These are phyloP conservation scores for Mycena vulgaris DNA, from an alignment of 768 basidiomycete species.

Conservation along the genomic window DNA sequence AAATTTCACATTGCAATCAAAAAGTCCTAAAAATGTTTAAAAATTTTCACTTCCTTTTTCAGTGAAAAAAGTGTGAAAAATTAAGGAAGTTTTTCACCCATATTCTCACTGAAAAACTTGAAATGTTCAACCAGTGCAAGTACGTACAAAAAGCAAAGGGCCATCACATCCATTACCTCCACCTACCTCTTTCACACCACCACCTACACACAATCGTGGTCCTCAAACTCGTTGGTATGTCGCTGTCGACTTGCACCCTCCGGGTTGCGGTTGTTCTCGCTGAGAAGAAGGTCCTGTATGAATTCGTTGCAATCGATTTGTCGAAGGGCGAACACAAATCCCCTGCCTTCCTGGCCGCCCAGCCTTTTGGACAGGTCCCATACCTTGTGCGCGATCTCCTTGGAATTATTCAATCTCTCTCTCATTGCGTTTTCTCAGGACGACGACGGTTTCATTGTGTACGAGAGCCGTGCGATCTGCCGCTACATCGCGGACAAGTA, in stretches of 20 bases:
- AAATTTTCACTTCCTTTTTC: too few species aligned
- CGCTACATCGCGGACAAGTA: slow-evolving; percentile 64
- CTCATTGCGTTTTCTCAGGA: slow-evolving; percentile 39
- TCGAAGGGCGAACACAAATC: slow-evolving; percentile 57
- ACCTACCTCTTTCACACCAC: background rate
- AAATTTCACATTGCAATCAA: too few species aligned
- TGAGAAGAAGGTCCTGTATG: slow-evolving; percentile 65
- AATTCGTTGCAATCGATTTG: background rate
- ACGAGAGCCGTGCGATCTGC: slow-evolving; percentile 63
- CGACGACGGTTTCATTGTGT: slow-evolving; percentile 64
- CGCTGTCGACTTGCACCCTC: slow-evolving; percentile 61
- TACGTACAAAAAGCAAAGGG: too few species aligned
- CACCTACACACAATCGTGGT: slow-evolving; percentile 49
- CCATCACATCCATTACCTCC: too few species aligned
- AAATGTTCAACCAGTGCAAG: too few species aligned
- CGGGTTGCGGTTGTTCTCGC: slow-evolving; percentile 59
- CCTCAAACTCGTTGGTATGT: slow-evolving; percentile 59
- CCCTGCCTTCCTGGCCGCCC: slow-evolving; percentile 51
- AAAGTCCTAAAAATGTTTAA: too few species aligned
- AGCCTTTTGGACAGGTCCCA: slow-evolving; percentile 66
- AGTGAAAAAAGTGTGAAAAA: too few species aligned
- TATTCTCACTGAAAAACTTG: too few species aligned
- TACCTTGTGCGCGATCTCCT: slow-evolving; percentile 8
- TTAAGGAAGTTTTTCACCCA: too few species aligned
- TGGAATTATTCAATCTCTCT: background rate